Evolutionary conservation across 371 early-diverging fungal genomes (phyloP).

Genomic region (Mortierella sp.): DNA sequence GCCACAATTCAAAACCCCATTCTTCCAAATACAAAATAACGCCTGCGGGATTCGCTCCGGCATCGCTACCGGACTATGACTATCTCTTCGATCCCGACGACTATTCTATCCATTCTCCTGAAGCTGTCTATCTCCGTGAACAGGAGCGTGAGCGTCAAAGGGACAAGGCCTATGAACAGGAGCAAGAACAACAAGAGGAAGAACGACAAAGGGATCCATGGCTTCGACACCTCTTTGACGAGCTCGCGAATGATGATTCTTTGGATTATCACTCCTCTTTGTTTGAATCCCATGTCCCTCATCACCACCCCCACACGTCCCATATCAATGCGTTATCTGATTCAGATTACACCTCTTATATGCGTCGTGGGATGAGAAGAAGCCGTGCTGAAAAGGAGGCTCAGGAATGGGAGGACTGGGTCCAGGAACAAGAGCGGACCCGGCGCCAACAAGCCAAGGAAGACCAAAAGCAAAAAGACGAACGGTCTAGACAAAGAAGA

Average conservation of each 20-base stretch:
- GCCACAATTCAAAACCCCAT: not conserved
- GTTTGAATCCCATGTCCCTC: not conserved
- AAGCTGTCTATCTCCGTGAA: constrained; percentile 3
- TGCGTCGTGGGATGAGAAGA: constrained; percentile 50
- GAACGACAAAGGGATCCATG: constrained; percentile 15
- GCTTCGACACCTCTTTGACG: constrained; percentile 30
- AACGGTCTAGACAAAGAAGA: constrained; percentile 11
- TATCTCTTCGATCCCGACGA: not conserved
- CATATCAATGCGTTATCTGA: constrained; percentile 17
- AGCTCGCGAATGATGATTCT: constrained; percentile 25
- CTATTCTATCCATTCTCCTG: not conserved
- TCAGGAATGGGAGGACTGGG: constrained; percentile 67
- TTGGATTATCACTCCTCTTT: constrained; percentile 20
- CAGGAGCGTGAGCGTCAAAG: constrained; percentile 2
- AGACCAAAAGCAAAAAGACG: constrained; percentile 21
- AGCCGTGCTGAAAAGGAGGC: constrained; percentile 82
- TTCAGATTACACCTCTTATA: constrained; percentile 26
- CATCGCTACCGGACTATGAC: not conserved
- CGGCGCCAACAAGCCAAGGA: constrained; percentile 6
- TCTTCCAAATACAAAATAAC: constrained; percentile 8
- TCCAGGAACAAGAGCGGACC: constrained; percentile 3
- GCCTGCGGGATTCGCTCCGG: constrained; percentile 12
- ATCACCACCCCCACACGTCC: not conserved
- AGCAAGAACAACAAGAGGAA: not conserved
- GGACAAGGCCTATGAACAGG: no score